Evolutionary conservation across 2,329 filamentous ascomycete genomes (phyloP), one percentile per base, ranked within the genome.

Genomic region (Sphaerostilbella broomeana): DNA sequence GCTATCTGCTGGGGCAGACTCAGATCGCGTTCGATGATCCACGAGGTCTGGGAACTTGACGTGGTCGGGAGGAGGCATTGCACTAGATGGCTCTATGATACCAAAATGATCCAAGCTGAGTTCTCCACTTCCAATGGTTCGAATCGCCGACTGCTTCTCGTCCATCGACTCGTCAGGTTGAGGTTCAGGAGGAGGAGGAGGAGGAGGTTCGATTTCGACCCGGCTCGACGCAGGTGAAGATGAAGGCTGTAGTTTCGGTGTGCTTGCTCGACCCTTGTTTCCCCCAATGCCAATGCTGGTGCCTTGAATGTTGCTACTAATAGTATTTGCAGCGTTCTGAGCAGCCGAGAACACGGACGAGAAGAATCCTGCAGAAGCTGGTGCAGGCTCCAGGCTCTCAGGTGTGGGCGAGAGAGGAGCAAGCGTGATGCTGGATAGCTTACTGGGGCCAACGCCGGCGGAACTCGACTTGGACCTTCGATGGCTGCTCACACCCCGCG

Each of bases 281-380:
- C 51, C 58, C n/a, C 66, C 65, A n/a, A 75, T 73, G 6, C 69
- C 64, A 37, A 77, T 69, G 20, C 70, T 69, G 4, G 72, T 75
- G 57, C 79, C 89, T 34, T 78, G 77, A 32, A 95, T 81, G 33
- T 81, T 86, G 47, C 75, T 86, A 50, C 75, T 86, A 4, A 89
- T 60, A 13, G 77, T 80, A 48, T 69, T 87, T 11, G 89, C 88
- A 29, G 90, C 90, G 72, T 84, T 95, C 61, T 97, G 90, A 13
- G 92, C 92, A 31, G 84, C 90, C 27, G 87, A 90, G 48, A 98
- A 79, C 56, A 98, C 85, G 18, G 86, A 89, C 4, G 87, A 94
- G 63, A 98, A 97, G 67, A 98, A 97, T 1, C 88, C 81, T 25
- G 74, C 69, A 39, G 76, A 72, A 20, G 75, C 77, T 54, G 57